These are phyloP conservation scores for Fusarium sp. DNA, from an alignment of 2,329 filamentous ascomycete species.

Conservation along the genomic window DNA sequence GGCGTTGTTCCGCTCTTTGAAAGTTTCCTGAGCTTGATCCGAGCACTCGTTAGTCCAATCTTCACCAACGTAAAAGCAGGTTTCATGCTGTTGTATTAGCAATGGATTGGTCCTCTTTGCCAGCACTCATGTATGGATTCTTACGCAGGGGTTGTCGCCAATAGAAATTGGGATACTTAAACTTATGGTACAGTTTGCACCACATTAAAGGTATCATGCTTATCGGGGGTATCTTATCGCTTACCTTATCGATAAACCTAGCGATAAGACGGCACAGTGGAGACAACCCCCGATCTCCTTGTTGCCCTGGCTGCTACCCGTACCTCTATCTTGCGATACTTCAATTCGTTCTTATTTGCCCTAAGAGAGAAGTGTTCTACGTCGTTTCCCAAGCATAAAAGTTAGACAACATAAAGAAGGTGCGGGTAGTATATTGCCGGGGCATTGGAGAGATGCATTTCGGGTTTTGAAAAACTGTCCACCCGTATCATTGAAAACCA, in stretches of 20 bases:
- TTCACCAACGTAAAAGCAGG: background rate
- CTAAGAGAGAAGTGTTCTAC: background rate
- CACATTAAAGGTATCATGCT: too few species aligned
- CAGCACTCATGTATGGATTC: too few species aligned
- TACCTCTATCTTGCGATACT: background rate
- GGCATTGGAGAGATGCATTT: too few species aligned
- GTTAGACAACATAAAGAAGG: background rate
- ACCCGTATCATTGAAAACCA: too few species aligned
- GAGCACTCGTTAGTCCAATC: background rate
- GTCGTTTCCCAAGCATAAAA: background rate
- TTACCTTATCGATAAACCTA: accelerated
- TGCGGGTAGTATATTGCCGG: too few species aligned
- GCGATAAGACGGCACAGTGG: background rate
- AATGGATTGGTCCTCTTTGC: background rate
- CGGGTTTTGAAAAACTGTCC: too few species aligned
- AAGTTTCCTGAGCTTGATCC: background rate
- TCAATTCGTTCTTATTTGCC: background rate
- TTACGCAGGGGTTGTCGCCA: too few species aligned
- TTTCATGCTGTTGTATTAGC: background rate
- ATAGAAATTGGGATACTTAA: too few species aligned
- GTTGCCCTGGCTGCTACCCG: background rate
- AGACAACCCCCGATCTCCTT: background rate
- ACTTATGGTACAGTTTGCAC: too few species aligned
- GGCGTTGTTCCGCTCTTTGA: background rate
- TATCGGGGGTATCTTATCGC: background rate